These are phyloP conservation scores for Chlamydomonas reinhardtii DNA, from an alignment of 163 green algal genomes.

Conservation along the genomic window DNA sequence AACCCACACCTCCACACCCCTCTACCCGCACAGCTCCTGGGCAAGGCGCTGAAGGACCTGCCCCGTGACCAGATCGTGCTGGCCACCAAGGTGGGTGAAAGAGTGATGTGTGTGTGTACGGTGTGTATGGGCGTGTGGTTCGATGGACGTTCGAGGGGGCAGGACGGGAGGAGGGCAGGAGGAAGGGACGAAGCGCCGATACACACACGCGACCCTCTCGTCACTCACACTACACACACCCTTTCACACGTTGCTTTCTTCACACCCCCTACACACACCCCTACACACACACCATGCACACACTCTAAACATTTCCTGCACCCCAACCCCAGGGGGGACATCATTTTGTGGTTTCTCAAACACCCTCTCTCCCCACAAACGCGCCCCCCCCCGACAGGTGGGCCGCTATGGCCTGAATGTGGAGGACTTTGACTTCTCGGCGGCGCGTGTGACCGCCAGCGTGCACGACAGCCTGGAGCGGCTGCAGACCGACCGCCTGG, in stretches of 20 bases:
- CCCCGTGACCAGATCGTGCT: conserved; percentile 89
- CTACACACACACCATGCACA: too few relatives aligned
- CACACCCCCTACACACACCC: too few relatives aligned
- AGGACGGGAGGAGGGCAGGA: too few relatives aligned
- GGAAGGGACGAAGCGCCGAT: too few relatives aligned
- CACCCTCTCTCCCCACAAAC: background rate
- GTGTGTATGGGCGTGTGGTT: background rate
- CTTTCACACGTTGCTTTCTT: too few relatives aligned
- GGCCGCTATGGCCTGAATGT: conserved; percentile 85
- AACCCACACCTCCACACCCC: too few relatives aligned
- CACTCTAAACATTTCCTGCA: too few relatives aligned
- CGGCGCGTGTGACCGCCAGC: conserved; percentile 77
- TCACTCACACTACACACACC: too few relatives aligned
- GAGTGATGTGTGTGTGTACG: background rate
- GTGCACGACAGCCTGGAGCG: conserved; percentile 86
- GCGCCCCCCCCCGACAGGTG: conserved; percentile 44
- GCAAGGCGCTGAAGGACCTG: conserved; percentile 79
- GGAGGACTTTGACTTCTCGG: conserved; percentile 86
- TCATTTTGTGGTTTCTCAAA: too few relatives aligned
- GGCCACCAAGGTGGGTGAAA: conserved; percentile 82
- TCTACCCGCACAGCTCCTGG: conserved; percentile 77
- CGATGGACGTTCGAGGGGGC: too few relatives aligned
- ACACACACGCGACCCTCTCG: too few relatives aligned
- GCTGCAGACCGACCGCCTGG: conserved; percentile 86
- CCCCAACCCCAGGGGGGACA: too few relatives aligned